Percentiles rank a stretch among this genome's conserved stretches.
phyloP scores from a whole-genome alignment of 306 rosid genomes.

The Malus fusca region DNA sequence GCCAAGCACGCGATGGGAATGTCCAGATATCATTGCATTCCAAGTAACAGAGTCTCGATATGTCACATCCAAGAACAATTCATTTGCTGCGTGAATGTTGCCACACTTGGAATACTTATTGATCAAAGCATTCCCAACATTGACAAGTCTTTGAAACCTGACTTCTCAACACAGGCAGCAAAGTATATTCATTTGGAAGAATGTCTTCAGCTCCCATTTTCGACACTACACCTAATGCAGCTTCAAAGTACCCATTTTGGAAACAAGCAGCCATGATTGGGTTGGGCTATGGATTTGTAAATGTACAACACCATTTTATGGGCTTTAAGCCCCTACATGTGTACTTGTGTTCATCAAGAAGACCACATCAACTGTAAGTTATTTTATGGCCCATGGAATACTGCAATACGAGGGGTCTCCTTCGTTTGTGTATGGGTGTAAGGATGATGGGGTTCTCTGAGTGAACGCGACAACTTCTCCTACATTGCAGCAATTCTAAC shows the following conservation, averaged over 20 bases:
- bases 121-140: slow-evolving; percentile 50
- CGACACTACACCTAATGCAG: slow-evolving; percentile 34
- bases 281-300: neutral
- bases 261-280: slow-evolving; percentile 43
- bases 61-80: slow-evolving; percentile 32
- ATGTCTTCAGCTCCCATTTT: slow-evolving; percentile 40
- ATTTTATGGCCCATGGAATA: no score
- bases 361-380: no score
- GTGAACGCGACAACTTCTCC: no score
- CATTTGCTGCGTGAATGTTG: slow-evolving; percentile 45
- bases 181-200: slow-evolving; percentile 45
- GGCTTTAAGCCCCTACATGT: neutral
- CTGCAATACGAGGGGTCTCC: no score
- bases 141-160: slow-evolving; percentile 43
- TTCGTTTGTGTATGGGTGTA: no score
- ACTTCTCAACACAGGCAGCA: slow-evolving; percentile 38
- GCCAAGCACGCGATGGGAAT: slow-evolving; percentile 63
- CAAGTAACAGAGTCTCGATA: slow-evolving; percentile 39
- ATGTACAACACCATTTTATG: neutral
- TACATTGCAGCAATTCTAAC: no score
- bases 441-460: no score
- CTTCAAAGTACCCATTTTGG: slow-evolving; percentile 54
- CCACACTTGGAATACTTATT: slow-evolving; percentile 71
- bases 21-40: slow-evolving; percentile 64
- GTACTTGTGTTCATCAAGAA: no score